These are phyloP conservation scores for Scedosporium aurantiacum DNA, from an alignment of 2,329 filamentous ascomycete genomes.

Conservation along the genomic window DNA sequence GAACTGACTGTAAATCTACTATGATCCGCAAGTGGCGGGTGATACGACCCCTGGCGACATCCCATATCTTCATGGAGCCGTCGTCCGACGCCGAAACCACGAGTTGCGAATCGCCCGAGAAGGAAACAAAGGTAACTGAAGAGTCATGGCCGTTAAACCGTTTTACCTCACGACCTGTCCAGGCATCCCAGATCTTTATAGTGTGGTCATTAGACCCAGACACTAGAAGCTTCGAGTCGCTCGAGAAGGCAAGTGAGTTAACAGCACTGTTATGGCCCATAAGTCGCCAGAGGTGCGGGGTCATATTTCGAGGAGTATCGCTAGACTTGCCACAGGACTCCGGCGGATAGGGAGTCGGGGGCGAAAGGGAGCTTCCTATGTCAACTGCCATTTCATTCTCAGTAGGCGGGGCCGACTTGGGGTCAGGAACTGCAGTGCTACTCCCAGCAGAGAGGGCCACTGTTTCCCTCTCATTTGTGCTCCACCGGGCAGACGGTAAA, in stretches of 20 bases:
- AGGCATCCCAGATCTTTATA: background rate
- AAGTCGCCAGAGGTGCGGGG: no score
- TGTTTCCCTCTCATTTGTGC: no score
- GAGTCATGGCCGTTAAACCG: background rate
- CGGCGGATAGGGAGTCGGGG: no score
- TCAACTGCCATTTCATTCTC: no score
- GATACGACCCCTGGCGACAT: background rate
- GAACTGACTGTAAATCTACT: background rate
- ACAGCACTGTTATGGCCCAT: background rate
- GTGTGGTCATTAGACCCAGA: background rate
- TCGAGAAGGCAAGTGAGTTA: background rate
- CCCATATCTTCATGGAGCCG: background rate
- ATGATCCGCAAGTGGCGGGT: background rate
- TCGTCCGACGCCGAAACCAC: background rate
- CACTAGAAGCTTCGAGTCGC: background rate
- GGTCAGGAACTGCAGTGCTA: no score
- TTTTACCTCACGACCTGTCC: background rate
- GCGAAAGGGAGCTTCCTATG: no score
- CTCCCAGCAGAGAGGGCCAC: no score
- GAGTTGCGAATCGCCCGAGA: background rate
- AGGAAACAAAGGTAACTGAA: background rate
- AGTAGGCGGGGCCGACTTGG: no score
- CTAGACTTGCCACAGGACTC: no score
- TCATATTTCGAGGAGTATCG: no score
- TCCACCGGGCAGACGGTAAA: no score